Evolutionary conservation across 768 basidiomycete species (phyloP).

Genomic region (Russula emetica): DNA sequence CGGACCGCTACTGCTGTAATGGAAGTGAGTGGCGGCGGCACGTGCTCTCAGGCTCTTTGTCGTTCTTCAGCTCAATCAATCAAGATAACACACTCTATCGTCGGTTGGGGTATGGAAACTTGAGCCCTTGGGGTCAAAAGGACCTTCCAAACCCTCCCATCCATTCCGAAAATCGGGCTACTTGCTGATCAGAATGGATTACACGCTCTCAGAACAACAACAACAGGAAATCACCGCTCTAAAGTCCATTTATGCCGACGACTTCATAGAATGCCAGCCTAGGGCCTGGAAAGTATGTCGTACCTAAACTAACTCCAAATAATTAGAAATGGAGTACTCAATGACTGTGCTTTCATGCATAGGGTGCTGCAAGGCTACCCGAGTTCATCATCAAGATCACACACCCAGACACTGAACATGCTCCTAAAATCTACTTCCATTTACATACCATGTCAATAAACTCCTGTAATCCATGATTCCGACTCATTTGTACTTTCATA

Average conservation of each 20-base stretch:
- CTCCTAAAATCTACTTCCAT: constrained; percentile 57
- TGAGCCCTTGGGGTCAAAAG: constrained; percentile 70
- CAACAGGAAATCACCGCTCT: constrained; percentile 71
- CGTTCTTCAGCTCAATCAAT: not conserved
- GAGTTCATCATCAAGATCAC: constrained; percentile 73
- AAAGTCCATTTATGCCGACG: constrained; percentile 74
- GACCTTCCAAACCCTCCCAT: constrained; percentile 51
- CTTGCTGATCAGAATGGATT: constrained; percentile 50
- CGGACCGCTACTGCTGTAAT: not conserved
- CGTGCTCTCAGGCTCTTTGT: not conserved
- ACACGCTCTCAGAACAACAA: constrained; percentile 59
- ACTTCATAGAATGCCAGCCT: constrained; percentile 68
- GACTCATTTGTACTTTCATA: constrained; percentile 31
- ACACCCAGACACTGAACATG: constrained; percentile 56
- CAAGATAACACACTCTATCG: not conserved
- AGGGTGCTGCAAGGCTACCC: constrained; percentile 66
- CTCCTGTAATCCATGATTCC: constrained; percentile 1
- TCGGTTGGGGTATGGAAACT: constrained; percentile 51
- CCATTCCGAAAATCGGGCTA: constrained; percentile 24
- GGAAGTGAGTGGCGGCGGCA: not conserved
- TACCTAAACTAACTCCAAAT: not conserved
- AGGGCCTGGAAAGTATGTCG: constrained; percentile 75
- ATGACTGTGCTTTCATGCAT: constrained; percentile 1
- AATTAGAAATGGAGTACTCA: constrained; percentile 9
- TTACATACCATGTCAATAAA: constrained; percentile 63